A percentile compares a stretch with the other conserved stretches of the same genome.
These are phyloP conservation scores for Coemansia sp. DNA, from an alignment of 192 early-diverging fungal species.

Conservation along the genomic window DNA sequence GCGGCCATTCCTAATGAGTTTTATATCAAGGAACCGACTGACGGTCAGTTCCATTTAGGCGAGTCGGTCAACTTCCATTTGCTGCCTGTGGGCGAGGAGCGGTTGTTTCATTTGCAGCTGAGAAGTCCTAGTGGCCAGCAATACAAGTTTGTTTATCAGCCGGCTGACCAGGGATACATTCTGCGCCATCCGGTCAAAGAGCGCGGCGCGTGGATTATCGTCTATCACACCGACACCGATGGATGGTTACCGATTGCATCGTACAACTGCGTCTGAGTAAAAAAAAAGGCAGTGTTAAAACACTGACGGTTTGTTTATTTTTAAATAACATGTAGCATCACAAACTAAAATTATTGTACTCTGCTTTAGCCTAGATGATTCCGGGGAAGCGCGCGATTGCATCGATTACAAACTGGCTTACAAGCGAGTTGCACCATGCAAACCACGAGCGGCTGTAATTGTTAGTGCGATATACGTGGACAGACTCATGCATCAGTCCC, in stretches of 20 bases:
- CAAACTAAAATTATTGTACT: neutral
- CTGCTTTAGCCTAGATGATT: slow-evolving; percentile 12
- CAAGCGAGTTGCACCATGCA: slow-evolving; percentile 49
- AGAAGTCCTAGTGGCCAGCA: slow-evolving; percentile 53
- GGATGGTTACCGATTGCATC: slow-evolving; percentile 56
- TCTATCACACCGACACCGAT: slow-evolving; percentile 54
- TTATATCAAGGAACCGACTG: slow-evolving; percentile 54
- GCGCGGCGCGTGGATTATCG: slow-evolving; percentile 56
- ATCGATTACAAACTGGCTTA: slow-evolving; percentile 38
- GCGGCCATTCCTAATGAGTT: slow-evolving; percentile 51
- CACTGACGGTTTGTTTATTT: neutral
- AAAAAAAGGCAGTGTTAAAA: neutral
- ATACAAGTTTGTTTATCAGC: slow-evolving; percentile 58
- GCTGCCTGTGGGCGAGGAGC: slow-evolving; percentile 52
- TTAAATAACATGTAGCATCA: neutral
- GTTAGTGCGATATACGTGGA: slow-evolving; percentile 45
- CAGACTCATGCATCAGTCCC: slow-evolving; percentile 69
- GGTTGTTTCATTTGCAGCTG: slow-evolving; percentile 55
- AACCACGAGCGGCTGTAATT: slow-evolving; percentile 50
- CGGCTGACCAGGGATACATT: slow-evolving; percentile 55
- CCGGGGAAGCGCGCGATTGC: slow-evolving; percentile 39
- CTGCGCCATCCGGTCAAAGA: slow-evolving; percentile 56
- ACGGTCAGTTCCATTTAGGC: slow-evolving; percentile 45
- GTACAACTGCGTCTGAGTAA: slow-evolving; percentile 34
- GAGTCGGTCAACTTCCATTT: slow-evolving; percentile 51